phyloP scores from a whole-genome alignment of 768 basidiomycete species.

The Paxillus involutus region DNA sequence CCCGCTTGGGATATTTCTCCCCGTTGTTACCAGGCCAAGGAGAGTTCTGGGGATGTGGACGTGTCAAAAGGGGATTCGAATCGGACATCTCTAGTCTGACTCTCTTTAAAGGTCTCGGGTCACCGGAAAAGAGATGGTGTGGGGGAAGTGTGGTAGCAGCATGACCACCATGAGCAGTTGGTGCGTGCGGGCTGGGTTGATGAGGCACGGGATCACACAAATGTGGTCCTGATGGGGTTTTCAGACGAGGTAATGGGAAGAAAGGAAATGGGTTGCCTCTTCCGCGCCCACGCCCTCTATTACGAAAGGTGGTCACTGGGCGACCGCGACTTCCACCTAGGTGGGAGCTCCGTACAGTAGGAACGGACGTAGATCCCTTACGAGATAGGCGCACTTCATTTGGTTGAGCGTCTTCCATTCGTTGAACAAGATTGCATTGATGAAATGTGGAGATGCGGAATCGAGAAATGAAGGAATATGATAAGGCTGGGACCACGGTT shows the following conservation, averaged over 20 bases:
- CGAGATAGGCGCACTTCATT: constrained; percentile 37
- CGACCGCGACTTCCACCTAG: background rate
- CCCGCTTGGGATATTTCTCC: background rate
- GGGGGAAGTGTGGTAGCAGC: background rate
- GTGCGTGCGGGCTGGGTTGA: background rate
- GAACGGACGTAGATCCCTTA: constrained; percentile 31
- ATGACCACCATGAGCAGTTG: background rate
- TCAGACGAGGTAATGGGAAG: background rate
- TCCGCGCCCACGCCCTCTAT: background rate
- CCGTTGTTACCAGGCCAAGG: background rate
- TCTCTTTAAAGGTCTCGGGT: constrained; percentile 4
- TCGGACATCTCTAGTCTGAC: background rate
- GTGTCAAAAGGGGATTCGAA: too few species aligned
- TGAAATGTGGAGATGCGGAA: background rate
- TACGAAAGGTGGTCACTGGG: background rate
- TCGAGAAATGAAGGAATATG: background rate
- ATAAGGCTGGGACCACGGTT: background rate
- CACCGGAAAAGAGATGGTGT: background rate
- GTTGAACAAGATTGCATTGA: background rate
- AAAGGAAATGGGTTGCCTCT: background rate
- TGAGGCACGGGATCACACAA: background rate
- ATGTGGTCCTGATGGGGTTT: background rate
- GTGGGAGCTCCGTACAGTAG: constrained; percentile 19
- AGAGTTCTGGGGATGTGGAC: background rate
- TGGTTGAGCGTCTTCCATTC: constrained; percentile 39